These are phyloP conservation scores for Tulasnella sp. DNA, from an alignment of 768 basidiomycete genomes.

Conservation along the genomic window DNA sequence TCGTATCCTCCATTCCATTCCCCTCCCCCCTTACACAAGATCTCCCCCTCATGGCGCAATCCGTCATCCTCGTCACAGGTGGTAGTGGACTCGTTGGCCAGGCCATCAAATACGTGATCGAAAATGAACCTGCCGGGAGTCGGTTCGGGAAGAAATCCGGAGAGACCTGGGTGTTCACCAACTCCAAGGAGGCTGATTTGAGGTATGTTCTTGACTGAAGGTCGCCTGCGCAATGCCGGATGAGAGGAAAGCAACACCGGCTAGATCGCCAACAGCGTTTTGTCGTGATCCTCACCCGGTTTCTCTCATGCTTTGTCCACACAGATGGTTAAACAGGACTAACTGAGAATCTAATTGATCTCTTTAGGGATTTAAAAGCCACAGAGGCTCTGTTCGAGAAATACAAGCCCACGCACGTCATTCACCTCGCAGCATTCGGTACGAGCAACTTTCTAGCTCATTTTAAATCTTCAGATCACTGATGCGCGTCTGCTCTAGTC, in stretches of 20 bases:
- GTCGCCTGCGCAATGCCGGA: too few relatives aligned
- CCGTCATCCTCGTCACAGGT: constrained; percentile 69
- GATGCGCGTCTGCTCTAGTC: constrained; percentile 38
- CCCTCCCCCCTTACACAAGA: too few relatives aligned
- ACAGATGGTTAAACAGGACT: neutral
- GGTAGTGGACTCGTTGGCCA: constrained; percentile 85
- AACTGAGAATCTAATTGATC: neutral
- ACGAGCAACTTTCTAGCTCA: constrained; percentile 10
- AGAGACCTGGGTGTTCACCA: constrained; percentile 80
- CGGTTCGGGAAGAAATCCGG: constrained; percentile 63
- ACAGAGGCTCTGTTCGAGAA: constrained; percentile 72
- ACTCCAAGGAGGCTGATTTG: constrained; percentile 72
- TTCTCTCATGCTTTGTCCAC: too few relatives aligned
- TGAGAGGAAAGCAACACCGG: too few relatives aligned
- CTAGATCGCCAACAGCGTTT: too few relatives aligned
- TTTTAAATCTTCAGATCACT: neutral
- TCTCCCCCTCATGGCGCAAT: neutral
- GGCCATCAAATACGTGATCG: constrained; percentile 67
- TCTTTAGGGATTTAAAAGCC: constrained; percentile 51
- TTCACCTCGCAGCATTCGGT: constrained; percentile 92
- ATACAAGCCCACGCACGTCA: constrained; percentile 90
- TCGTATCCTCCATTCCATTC: too few relatives aligned
- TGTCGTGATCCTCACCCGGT: too few relatives aligned
- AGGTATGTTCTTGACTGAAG: constrained; percentile 48
- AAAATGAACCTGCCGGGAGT: constrained; percentile 69